Percentiles rank a stretch among this genome's conserved stretches.
These are phyloP conservation scores for Bruguiera hainesii DNA, from an alignment of 441 rosid genomes.

Conservation along the genomic window DNA sequence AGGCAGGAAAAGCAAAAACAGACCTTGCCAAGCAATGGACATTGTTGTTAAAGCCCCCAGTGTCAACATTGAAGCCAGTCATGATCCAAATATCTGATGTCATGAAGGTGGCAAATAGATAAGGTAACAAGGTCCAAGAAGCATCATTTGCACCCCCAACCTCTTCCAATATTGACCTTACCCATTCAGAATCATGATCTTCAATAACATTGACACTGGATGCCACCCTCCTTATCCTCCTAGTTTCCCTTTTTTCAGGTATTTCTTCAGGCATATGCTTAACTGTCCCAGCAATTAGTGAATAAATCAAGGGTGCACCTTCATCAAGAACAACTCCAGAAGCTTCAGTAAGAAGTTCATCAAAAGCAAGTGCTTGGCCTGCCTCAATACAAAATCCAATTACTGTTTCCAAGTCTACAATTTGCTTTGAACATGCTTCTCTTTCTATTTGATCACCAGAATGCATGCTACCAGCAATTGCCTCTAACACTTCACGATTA, in stretches of 20 bases:
- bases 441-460: slow-evolving; percentile 89
- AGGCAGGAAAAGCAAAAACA: slow-evolving; percentile 12
- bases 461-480: slow-evolving; percentile 93
- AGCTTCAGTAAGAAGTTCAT: slow-evolving; percentile 90
- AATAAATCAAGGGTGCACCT: slow-evolving; percentile 76
- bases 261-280: slow-evolving; percentile 84
- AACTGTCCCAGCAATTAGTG: slow-evolving; percentile 71
- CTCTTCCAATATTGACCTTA: slow-evolving; percentile 84
- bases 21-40: slow-evolving; percentile 95
- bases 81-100: slow-evolving; percentile 84
- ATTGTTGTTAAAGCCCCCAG: slow-evolving; percentile 97
- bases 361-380: slow-evolving; percentile 97
- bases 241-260: slow-evolving; percentile 83
- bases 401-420: slow-evolving; percentile 89
- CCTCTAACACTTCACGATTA: slow-evolving; percentile 82
- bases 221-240: slow-evolving; percentile 80
- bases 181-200: slow-evolving; percentile 97
- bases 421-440: slow-evolving; percentile 75
- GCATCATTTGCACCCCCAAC: slow-evolving; percentile 93
- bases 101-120: slow-evolving; percentile 88
- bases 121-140: slow-evolving; percentile 96
- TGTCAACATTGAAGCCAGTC: slow-evolving; percentile 89
- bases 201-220: slow-evolving; percentile 48
- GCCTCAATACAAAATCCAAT: slow-evolving; percentile 96
- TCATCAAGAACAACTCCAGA: slow-evolving; percentile 87